phyloP scores from a whole-genome alignment of 805 yeast genomes.

The Barnettozyma vustinii region DNA sequence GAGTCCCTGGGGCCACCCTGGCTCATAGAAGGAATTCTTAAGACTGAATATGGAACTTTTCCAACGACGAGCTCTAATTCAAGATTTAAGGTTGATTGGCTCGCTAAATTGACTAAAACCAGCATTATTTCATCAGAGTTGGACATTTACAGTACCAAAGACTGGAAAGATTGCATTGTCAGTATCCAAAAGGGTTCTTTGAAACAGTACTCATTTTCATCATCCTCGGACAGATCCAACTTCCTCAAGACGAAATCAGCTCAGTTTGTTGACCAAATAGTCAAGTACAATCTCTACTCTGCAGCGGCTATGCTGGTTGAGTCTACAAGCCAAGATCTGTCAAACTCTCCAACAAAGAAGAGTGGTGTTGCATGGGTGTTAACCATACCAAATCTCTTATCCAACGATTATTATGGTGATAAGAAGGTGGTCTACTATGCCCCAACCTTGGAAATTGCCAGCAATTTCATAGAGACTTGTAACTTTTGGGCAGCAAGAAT shows the following conservation, averaged over 20 bases:
- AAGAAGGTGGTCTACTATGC: constrained; percentile 22
- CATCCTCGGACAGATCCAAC: constrained; percentile 17
- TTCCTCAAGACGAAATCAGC: constrained; percentile 18
- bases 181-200: constrained; percentile 46
- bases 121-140: constrained; percentile 26
- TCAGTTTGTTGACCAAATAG: constrained; percentile 16
- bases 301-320: constrained; percentile 20
- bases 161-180: constrained; percentile 38
- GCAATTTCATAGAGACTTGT: constrained; percentile 66
- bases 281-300: constrained; percentile 23
- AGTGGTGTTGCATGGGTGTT: constrained; percentile 24
- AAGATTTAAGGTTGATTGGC: constrained; percentile 14
- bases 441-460: constrained; percentile 46
- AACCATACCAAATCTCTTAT: constrained; percentile 20
- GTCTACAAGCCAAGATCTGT: constrained; percentile 15
- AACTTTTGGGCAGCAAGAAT: constrained; percentile 89
- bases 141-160: constrained; percentile 20
- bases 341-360: constrained; percentile 15
- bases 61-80: constrained; percentile 3
- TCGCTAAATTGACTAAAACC: constrained; percentile 16
- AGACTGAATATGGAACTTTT: constrained; percentile 21
- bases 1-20: constrained; percentile 74
- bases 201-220: constrained; percentile 38
- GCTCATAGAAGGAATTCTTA: constrained; percentile 66
- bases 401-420: constrained; percentile 18